phyloP scores from a whole-genome alignment of 108 stramenopile genomes.

The Stephanodiscus minutulus region DNA sequence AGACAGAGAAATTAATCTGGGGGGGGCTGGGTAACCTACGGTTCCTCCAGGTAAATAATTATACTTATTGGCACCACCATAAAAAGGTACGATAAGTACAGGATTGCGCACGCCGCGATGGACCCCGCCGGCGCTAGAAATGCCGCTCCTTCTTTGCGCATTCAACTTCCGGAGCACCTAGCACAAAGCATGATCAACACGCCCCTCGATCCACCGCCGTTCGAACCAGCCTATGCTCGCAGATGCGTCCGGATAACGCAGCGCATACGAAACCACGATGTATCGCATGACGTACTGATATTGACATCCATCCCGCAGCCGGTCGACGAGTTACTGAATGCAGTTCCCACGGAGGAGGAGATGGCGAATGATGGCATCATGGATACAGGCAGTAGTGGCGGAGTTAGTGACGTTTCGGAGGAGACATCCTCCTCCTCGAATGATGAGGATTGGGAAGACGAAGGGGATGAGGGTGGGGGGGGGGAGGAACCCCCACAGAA shows the following conservation, averaged over 20 bases:
- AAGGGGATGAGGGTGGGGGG: neutral
- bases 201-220: conserved; percentile 10
- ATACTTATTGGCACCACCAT: too few relatives aligned
- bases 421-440: neutral
- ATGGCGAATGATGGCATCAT: neutral
- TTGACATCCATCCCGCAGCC: neutral
- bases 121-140: too few relatives aligned
- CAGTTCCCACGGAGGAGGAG: neutral
- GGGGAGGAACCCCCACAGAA: neutral
- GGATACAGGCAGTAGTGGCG: neutral
- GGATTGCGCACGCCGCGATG: too few relatives aligned
- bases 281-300: neutral
- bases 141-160: too few relatives aligned
- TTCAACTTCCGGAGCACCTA: too few relatives aligned
- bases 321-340: neutral
- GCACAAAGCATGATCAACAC: neutral
- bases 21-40: too few relatives aligned
- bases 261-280: neutral
- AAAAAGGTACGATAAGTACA: too few relatives aligned
- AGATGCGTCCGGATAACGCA: neutral
- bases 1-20: too few relatives aligned
- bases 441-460: neutral
- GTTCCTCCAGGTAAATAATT: too few relatives aligned
- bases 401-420: neutral
- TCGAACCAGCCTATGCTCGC: neutral